These are phyloP conservation scores for Aspergillus clavatus DNA, from an alignment of 2,329 filamentous ascomycete species.

Conservation along the genomic window DNA sequence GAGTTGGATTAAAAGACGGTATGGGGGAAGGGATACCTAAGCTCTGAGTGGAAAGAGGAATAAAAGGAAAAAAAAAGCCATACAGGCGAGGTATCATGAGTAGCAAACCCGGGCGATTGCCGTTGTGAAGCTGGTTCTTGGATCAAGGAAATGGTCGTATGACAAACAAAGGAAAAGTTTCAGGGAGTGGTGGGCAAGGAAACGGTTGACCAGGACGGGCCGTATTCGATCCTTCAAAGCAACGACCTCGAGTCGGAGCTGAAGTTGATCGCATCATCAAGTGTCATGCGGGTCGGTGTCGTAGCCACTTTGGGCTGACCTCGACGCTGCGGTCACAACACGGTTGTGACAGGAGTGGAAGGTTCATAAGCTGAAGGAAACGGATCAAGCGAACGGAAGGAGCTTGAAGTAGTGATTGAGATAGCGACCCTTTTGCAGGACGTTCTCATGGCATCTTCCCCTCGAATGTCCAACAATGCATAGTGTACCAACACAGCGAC, in stretches of 20 bases:
- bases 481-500: neutral
- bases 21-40: constrained; percentile 18
- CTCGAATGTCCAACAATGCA: neutral
- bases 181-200: constrained; percentile 11
- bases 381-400: constrained; percentile 17
- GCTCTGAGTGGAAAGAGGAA: too few species aligned
- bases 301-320: neutral
- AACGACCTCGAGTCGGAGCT: neutral
- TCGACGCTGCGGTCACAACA: constrained; percentile 8
- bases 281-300: neutral
- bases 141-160: constrained; percentile 8
- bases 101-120: constrained; percentile 1
- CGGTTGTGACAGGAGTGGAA: neutral
- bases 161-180: constrained; percentile 21
- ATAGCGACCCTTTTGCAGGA: neutral
- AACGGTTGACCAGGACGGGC: constrained; percentile 4
- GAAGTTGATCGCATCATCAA: neutral
- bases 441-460: neutral
- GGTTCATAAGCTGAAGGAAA: constrained; percentile 8
- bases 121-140: constrained; percentile 13
- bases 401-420: constrained; percentile 3
- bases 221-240: neutral
- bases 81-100: constrained; percentile 22
- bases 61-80: constrained; percentile 23
- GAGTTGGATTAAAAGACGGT: constrained; percentile 30